phyloP scores from a whole-genome alignment of 352 stramenopile species.

The Thraustochytrium striatum region DNA sequence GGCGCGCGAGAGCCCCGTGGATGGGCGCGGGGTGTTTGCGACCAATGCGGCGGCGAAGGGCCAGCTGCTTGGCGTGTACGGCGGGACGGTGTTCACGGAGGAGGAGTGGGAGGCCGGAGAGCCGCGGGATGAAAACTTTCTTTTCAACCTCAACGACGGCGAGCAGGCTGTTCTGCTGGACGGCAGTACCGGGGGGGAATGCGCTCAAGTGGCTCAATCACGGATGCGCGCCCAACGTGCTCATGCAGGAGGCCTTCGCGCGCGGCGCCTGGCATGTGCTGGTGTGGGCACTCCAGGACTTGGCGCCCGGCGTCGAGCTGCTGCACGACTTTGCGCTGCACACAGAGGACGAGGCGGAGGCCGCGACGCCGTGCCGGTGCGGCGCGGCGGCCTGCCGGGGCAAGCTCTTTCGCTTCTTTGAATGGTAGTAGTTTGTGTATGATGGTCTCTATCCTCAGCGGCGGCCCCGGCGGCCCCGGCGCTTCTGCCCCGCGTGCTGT shows the following conservation, averaged over 20 bases:
- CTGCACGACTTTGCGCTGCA: constrained; percentile 33
- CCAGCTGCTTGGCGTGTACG: constrained; percentile 11
- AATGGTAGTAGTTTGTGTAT: too few species aligned
- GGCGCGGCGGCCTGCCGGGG: not conserved
- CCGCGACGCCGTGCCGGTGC: not conserved
- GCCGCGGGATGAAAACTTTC: constrained; percentile 19
- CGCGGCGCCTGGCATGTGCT: constrained; percentile 4
- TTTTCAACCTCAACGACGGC: constrained; percentile 44
- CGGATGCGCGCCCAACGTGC: constrained; percentile 16
- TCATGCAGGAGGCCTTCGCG: constrained; percentile 33
- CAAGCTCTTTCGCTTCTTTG: constrained; percentile 8
- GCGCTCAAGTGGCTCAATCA: constrained; percentile 35
- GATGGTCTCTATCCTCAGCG: too few species aligned
- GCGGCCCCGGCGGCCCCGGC: too few species aligned
- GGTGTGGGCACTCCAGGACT: constrained; percentile 1
- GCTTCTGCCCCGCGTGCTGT: too few species aligned
- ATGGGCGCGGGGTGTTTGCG: not conserved
- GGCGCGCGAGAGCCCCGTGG: not conserved
- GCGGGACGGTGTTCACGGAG: constrained; percentile 14
- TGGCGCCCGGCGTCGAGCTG: not conserved
- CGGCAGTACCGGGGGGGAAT: not conserved
- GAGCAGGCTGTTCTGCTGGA: constrained; percentile 22
- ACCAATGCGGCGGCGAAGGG: not conserved
- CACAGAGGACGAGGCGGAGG: constrained; percentile 17
- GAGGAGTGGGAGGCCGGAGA: constrained; percentile 28